Conservation (phyloP, 2,329 filamentous ascomycete genomes). For the Parascedosporium putredinis region DNA sequence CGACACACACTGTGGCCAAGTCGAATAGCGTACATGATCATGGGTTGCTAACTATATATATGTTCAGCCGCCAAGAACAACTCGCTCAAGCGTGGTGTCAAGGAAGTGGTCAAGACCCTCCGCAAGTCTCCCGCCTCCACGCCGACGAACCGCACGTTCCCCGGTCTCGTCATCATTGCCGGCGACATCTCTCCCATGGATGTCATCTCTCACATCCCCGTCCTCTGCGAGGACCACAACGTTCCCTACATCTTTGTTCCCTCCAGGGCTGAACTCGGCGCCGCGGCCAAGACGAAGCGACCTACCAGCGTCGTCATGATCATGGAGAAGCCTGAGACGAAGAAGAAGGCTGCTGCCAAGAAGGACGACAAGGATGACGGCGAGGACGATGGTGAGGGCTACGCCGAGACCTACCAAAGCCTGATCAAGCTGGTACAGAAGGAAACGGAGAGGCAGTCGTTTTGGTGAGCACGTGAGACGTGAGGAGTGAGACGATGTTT, state of each 20-base stretch:
- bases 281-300: constrained; percentile 87
- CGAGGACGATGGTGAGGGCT: constrained; percentile 47
- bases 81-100: constrained; percentile 93
- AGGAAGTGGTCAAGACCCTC: constrained; percentile 97
- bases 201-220: constrained; percentile 94
- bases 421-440: constrained; percentile 57
- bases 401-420: constrained; percentile 53
- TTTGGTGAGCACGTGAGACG: constrained; percentile 21
- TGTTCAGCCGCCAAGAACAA: constrained; percentile 86
- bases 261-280: constrained; percentile 85
- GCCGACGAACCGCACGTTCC: constrained; percentile 51
- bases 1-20: not conserved
- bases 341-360: constrained; percentile 33
- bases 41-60: constrained; percentile 10
- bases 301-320: constrained; percentile 96
- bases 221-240: constrained; percentile 96
- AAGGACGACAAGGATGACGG: constrained; percentile 33
- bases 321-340: constrained; percentile 43
- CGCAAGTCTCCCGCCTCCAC: constrained; percentile 74
- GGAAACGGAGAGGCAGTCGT: constrained; percentile 48
- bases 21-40: constrained; percentile 4
- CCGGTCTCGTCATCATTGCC: constrained; percentile 79
- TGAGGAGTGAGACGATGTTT: not conserved
- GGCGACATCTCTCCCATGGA: constrained; percentile 98
- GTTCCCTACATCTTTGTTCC: constrained; percentile 94